These are phyloP conservation scores for Gilbertella persicaria DNA, from an alignment of 371 early-diverging fungal genomes.

Conservation along the genomic window DNA sequence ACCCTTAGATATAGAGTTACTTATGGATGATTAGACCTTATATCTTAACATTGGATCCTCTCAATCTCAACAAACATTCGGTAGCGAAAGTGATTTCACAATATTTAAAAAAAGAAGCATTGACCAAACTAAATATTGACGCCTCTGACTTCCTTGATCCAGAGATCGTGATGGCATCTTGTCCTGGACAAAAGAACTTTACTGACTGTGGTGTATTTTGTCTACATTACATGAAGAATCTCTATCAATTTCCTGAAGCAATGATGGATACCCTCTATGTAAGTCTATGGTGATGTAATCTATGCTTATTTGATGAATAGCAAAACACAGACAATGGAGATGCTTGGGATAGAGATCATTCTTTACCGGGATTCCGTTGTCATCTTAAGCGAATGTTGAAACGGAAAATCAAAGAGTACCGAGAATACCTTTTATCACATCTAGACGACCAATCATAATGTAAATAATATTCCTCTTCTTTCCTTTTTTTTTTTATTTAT, in stretches of 20 bases:
- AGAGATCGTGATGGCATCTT: background rate
- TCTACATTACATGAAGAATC: constrained; percentile 13
- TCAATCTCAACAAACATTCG: constrained; percentile 1
- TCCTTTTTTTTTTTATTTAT: too few relatives aligned
- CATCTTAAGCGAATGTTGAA: background rate
- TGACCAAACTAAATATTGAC: constrained; percentile 2
- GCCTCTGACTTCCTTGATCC: constrained; percentile 11
- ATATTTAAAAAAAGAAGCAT: constrained; percentile 21
- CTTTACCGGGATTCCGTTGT: background rate
- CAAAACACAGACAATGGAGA: background rate
- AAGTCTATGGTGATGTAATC: constrained; percentile 3
- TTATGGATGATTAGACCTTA: constrained; percentile 15
- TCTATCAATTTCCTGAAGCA: constrained; percentile 5
- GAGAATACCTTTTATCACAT: background rate
- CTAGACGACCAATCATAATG: too few relatives aligned
- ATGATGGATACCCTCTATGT: constrained; percentile 12
- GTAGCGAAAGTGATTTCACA: background rate
- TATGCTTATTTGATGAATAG: background rate
- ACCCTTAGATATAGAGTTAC: background rate
- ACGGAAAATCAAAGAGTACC: background rate
- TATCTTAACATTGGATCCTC: constrained; percentile 17
- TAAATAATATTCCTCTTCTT: too few relatives aligned
- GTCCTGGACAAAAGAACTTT: constrained; percentile 22
- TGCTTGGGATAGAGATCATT: background rate
- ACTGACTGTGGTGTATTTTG: constrained; percentile 27